Conservation (phyloP, 192 early-diverging fungal genomes). For the Mortierella antarctica region DNA sequence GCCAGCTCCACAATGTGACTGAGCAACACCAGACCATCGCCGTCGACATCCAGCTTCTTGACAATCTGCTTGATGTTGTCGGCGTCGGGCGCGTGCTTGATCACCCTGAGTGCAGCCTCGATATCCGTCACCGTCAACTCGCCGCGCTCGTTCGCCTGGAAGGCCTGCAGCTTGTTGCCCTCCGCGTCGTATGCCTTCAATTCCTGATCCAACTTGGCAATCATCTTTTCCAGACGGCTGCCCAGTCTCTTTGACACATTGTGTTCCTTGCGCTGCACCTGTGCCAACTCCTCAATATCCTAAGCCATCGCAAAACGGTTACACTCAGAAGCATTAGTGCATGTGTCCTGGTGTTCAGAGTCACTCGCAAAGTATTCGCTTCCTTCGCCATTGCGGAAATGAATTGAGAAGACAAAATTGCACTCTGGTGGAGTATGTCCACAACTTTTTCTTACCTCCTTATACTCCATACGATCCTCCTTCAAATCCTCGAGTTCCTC, state of each 20-base stretch:
- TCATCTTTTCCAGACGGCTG: constrained; percentile 83
- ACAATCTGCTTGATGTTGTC: constrained; percentile 80
- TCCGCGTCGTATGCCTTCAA: constrained; percentile 71
- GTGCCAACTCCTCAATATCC: constrained; percentile 67
- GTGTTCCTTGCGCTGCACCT: constrained; percentile 61
- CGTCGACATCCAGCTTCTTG: constrained; percentile 75
- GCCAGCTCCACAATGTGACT: constrained; percentile 70
- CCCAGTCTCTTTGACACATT: constrained; percentile 70
- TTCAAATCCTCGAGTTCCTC: constrained; percentile 71
- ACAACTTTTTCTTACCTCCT: constrained; percentile 57
- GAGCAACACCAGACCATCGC: constrained; percentile 73
- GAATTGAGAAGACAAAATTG: background rate
- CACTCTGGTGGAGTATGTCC: background rate
- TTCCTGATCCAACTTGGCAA: constrained; percentile 78
- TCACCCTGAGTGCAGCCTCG: constrained; percentile 73
- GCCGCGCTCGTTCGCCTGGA: constrained; percentile 74
- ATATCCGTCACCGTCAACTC: constrained; percentile 74
- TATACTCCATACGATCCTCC: constrained; percentile 71
- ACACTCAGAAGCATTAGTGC: background rate
- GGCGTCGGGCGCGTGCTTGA: constrained; percentile 74
- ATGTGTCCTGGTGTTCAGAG: background rate
- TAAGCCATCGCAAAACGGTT: background rate
- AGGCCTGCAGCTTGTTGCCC: constrained; percentile 71
- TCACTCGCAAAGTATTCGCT: background rate
- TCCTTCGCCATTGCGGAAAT: background rate